Base-by-base conservation (phyloP, 2,329 filamentous ascomycete species). In the Ceratocystis harringtonii region DNA sequence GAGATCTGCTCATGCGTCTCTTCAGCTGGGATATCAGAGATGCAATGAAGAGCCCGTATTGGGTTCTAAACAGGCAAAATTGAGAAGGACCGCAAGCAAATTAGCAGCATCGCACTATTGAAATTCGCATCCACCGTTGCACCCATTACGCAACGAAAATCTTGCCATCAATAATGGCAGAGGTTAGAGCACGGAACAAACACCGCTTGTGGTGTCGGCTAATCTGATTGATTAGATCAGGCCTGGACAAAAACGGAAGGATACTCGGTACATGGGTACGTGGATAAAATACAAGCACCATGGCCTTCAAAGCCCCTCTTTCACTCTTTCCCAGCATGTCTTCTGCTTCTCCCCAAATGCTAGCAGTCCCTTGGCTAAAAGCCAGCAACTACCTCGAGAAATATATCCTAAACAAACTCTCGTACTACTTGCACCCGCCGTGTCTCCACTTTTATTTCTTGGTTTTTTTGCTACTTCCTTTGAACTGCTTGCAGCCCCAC, bases 401-500 rank as follows among this genome's bases (percentile, higher is more conserved):
- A 55, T 30, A 22, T 55, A 28, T n/a, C 19, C 19, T 25, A 28
- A 55, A 28, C 22, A 17, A 15, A 55, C 5, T 25, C 52, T 32
- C 52, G 52, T 57, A 12, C 52, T 57, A 57, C 52, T 28, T 57
- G 19, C 25, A 30, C 6, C 19, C 17, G 52, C 25, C 4, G 8
- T 8, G 52, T 22, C 22, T 15, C 52, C 52, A 57, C 52, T 57
- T 30, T 57, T 57, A 5, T 1, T 1, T 2, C 1, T 28, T 6
- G 52, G 3, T 22, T 57, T 57, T 57, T 30, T 32, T 0, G 75
- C 75, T 0, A 75, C 75, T 66, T 57, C 17, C 25, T 22, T 10
- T 75, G 75, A 0, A 75, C 75, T 66, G 78, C 78, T 3, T 75
- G 22, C 52, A 32, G 52, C 64, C 28, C 60, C 15, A 36, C 41